These are phyloP conservation scores for Gossypium stocksii DNA, from an alignment of 345 rosid genomes.

Conservation along the genomic window DNA sequence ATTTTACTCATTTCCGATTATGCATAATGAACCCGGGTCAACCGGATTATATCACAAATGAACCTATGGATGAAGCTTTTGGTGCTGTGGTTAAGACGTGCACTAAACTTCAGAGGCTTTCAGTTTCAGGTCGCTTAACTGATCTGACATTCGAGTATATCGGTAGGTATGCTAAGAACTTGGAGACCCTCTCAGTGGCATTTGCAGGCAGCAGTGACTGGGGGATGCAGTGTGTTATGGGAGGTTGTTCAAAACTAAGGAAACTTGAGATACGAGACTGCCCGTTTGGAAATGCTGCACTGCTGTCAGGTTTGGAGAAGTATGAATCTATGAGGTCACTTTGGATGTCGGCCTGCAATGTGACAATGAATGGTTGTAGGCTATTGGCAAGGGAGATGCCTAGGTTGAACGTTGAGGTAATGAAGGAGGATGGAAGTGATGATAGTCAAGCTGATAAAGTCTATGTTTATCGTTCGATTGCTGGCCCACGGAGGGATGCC, in stretches of 20 bases:
- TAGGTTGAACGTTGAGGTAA: constrained; percentile 66
- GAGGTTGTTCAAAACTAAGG: constrained; percentile 58
- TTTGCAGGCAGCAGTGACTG: constrained; percentile 67
- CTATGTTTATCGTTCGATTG: constrained; percentile 60
- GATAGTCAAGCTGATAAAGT: constrained; percentile 51
- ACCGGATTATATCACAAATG: constrained; percentile 55
- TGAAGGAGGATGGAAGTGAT: constrained; percentile 58
- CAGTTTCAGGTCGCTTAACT: constrained; percentile 60
- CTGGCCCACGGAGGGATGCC: constrained; percentile 66
- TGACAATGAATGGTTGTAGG: constrained; percentile 57
- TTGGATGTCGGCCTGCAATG: constrained; percentile 74
- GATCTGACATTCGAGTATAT: constrained; percentile 61
- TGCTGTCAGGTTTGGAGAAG: constrained; percentile 62
- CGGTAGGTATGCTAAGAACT: constrained; percentile 59
- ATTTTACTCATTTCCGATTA: constrained; percentile 67
- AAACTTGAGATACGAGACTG: constrained; percentile 75
- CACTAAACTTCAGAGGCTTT: constrained; percentile 58
- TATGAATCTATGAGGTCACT: constrained; percentile 75
- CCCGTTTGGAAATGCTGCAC: constrained; percentile 62
- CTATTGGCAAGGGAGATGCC: constrained; percentile 59
- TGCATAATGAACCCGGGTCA: constrained; percentile 69
- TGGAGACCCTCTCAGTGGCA: constrained; percentile 71
- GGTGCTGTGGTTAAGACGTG: constrained; percentile 67
- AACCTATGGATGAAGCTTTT: constrained; percentile 73
- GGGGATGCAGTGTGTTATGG: constrained; percentile 63